Conservation (phyloP, 2,329 filamentous ascomycete species). For the Botrytis cinerea region DNA sequence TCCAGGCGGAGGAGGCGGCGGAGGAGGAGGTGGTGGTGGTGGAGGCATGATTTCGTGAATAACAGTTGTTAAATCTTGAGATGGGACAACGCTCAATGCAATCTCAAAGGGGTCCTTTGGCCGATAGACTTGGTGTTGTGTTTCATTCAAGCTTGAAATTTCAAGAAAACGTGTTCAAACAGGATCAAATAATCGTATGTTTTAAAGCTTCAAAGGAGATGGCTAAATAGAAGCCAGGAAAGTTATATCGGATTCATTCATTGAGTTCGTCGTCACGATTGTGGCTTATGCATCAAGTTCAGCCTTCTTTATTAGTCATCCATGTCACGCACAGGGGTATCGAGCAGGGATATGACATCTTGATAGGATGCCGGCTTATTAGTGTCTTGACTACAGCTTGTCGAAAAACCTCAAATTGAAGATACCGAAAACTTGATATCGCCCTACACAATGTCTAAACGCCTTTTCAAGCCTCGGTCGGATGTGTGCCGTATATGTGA, state of each 20-base stretch:
- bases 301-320: slow-evolving; percentile 28
- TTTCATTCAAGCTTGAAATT: neutral
- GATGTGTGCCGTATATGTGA: slow-evolving; percentile 51
- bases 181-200: neutral
- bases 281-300: slow-evolving; percentile 25
- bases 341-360: neutral
- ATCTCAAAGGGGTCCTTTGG: neutral
- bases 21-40: slow-evolving; percentile 69
- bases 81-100: neutral
- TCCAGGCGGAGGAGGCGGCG: slow-evolving; percentile 45
- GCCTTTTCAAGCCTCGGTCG: slow-evolving; percentile 38
- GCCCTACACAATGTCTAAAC: slow-evolving; percentile 45
- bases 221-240: slow-evolving; percentile 18
- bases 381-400: neutral
- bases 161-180: neutral
- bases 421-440: slow-evolving; percentile 19
- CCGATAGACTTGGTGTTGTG: neutral
- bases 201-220: slow-evolving; percentile 11
- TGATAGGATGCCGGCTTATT: neutral
- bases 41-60: slow-evolving; percentile 46
- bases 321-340: neutral
- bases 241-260: slow-evolving; percentile 22
- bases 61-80: slow-evolving; percentile 1
- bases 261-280: slow-evolving; percentile 27
- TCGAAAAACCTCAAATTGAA: slow-evolving; percentile 24